Evolutionary conservation across 257 asterid genomes (phyloP).

Genomic region (Capsicum baccatum): DNA sequence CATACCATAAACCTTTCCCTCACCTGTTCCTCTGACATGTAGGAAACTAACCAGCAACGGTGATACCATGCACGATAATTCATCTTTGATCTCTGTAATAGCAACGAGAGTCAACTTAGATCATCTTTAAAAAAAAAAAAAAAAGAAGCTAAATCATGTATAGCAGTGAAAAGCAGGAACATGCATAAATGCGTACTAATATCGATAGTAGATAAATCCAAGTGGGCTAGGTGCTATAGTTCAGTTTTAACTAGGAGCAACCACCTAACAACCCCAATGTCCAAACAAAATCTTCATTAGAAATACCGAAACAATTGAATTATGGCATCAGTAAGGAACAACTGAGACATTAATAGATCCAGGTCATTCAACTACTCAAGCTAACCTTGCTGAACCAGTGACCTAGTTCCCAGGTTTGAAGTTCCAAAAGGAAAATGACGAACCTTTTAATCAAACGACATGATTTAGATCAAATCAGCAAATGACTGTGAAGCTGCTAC

Average conservation of each 20-base stretch:
- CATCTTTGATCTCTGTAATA: slow-evolving; percentile 84
- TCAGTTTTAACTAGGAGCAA: not conserved
- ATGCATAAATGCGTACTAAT: not conserved
- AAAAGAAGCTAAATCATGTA: not conserved
- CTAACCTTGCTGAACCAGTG: not conserved
- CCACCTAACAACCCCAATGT: not conserved
- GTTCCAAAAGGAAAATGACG: not conserved
- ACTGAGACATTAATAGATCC: not conserved
- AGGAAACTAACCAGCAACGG: slow-evolving; percentile 91
- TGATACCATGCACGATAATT: slow-evolving; percentile 98
- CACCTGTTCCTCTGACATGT: slow-evolving; percentile 81
- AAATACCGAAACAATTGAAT: not conserved
- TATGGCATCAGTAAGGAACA: not conserved
- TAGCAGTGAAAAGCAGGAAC: not conserved
- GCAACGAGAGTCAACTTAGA: slow-evolving; percentile 25
- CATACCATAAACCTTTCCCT: slow-evolving; percentile 32
- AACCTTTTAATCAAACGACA: not conserved
- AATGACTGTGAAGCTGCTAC: not conserved
- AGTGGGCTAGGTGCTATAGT: not conserved
- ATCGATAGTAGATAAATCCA: not conserved
- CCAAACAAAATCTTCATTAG: not conserved
- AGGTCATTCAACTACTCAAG: not conserved
- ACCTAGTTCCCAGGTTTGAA: not conserved
- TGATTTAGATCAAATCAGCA: not conserved
- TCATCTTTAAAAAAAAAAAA: not conserved